Base-by-base conservation (phyloP, 306 rosid genomes). In the Trichosanthes cucumerina region DNA sequence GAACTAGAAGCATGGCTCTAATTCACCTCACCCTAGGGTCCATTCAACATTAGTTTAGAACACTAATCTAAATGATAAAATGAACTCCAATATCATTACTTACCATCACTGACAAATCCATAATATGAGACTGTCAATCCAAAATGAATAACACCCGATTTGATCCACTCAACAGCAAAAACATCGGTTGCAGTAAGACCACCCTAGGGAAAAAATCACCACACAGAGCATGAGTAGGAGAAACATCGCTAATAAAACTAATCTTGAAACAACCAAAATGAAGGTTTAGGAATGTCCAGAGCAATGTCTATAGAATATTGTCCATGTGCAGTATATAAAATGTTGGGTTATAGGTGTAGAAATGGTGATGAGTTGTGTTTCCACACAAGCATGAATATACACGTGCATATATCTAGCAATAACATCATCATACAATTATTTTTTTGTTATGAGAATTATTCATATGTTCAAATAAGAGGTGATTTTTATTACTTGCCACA, bases 101-200 rank as follows among this genome's bases (percentile, higher is more conserved):
- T 92, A 95, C 99, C 99, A 83, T 95, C 99, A 75, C 99, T 85
- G 60, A 95, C 90, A 86, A 95, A 95, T 78, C 99, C 99, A 82
- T 86, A 95, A 80, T 95, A 95, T 19, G 99, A 92, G 82, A 90
- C 97, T 15, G 99, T 95, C 90, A 95, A 88, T 80, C 99, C 99
- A 84, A 82, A 95, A 85, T 95, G 99, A 83, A 88, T 81, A 82
- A 88, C 85, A 81, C 92, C 93, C 9, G 92, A 87, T 85, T 89
- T 93, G 82, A 91, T 88, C 99, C 99, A 95, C 82, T 91, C 91
- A 50, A 95, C 96, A 47, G 96, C 97, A 87, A 95, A 95, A 87
- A 95, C 99, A 84, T 95, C 99, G 23, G 99, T 91, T 68, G 99
- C 97, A 31, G 97, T 91, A 82, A 95, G 97, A 53, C 99, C 99